These are phyloP conservation scores for Apophysomyces ossiformis DNA, from an alignment of 371 early-diverging fungal genomes.

Conservation along the genomic window DNA sequence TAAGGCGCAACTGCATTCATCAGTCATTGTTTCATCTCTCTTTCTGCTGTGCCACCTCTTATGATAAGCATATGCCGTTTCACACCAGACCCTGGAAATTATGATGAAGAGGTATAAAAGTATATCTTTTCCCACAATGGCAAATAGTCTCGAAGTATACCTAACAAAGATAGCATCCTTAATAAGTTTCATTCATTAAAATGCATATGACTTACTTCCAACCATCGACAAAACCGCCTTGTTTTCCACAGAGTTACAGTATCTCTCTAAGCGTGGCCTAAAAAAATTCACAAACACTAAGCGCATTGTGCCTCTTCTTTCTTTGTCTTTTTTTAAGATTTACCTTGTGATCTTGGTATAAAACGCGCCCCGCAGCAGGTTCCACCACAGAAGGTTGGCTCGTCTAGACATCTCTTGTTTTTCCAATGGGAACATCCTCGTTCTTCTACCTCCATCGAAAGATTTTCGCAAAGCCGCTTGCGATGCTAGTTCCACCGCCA, in stretches of 20 bases:
- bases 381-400: conserved; percentile 71
- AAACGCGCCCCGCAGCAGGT: conserved; percentile 86
- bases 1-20: background rate
- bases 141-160: conserved; percentile 85
- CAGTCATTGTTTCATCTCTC: conserved; percentile 9
- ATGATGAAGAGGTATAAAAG: conserved; percentile 75
- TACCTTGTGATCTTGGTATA: conserved; percentile 83
- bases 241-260: conserved; percentile 50
- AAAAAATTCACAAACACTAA: background rate
- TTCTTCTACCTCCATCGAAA: conserved; percentile 38
- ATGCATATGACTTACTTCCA: conserved; percentile 30
- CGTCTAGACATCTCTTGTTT: conserved; percentile 78
- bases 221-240: conserved; percentile 49
- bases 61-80: conserved; percentile 6
- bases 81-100: conserved; percentile 1
- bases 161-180: conserved; percentile 27
- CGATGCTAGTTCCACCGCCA: conserved; percentile 72
- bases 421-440: conserved; percentile 68
- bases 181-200: background rate
- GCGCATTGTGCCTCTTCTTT: background rate
- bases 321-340: conserved; percentile 8
- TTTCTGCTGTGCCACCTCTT: conserved; percentile 6
- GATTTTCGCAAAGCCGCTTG: conserved; percentile 43
- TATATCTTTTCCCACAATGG: conserved; percentile 94
- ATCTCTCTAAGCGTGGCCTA: conserved; percentile 52